Base-by-base conservation (phyloP, 2,329 filamentous ascomycete species). In the Aaosphaeria arxii region DNA sequence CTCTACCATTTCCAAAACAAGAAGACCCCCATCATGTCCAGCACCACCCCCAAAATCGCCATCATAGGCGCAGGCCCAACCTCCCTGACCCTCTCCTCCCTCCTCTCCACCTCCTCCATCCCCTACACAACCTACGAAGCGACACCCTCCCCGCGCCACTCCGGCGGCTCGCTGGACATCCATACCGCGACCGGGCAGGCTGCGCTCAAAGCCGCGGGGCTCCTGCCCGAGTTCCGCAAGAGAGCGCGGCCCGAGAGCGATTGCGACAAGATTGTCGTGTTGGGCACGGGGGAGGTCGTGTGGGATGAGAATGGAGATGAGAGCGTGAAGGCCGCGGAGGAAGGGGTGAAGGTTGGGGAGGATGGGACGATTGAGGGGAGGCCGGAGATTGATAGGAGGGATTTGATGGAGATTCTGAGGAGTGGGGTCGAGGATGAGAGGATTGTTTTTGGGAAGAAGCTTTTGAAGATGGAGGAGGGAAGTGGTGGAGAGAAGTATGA, bases 221-320 rank as follows among this genome's bases (percentile, higher is more conserved):
- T 83, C 5, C 78, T 70, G 61, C 72, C 77, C 1, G 68, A 75
- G 31, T 84, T 83, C 60, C 54, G 69, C n/a, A 69, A 74, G 50
- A 52, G 75, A 45, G 77, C 77, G 2, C 75, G 80, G 36, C 78
- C 77, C 40, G 79, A 82, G 51, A 73, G 75, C 47, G 78, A 83
- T 46, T 74, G 73, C 30, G 51, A 78, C 47, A 71, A 77, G 42
- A 64, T 82, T 6, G 67, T 76, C 7, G 73, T 78, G 54, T 9
- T 36, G 7, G 43, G 53, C 11, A 59, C 59, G 43, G 59, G 65
- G 42, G 52, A 71, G 17, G 60, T 67, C 0, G 36, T 61, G 2
- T 66, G 59, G 60, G 61, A 66, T 36, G 59, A 63, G 29, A 66
- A 65, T 29, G 42, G 43, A 0, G 11, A 13, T 4, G 54, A 62